Percentiles rank a stretch among this genome's conserved stretches.
Conservation (phyloP, 164 flowering plant species). For the Magnolia changhungtana region DNA sequence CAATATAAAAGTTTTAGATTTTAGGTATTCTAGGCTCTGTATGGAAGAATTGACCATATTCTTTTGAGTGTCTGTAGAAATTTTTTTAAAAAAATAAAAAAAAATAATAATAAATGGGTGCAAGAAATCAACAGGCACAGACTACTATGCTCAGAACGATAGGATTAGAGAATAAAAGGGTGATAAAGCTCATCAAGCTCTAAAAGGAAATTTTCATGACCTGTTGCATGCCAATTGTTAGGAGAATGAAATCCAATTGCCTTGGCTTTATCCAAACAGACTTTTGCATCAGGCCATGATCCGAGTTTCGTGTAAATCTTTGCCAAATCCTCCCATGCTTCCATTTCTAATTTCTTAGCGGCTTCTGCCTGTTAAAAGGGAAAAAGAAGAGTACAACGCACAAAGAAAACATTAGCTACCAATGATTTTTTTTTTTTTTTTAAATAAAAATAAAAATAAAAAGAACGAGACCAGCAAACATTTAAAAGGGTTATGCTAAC, state of each 20-base stretch:
- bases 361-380: conserved; percentile 33
- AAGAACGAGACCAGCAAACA: neutral
- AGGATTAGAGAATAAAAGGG: neutral
- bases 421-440: too few relatives aligned
- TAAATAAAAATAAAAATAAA: neutral
- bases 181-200: neutral
- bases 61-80: too few relatives aligned
- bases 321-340: conserved; percentile 85
- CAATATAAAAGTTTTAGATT: too few relatives aligned
- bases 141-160: neutral
- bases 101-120: too few relatives aligned
- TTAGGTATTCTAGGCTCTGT: too few relatives aligned
- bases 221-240: conserved; percentile 74
- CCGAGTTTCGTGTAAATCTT: conserved; percentile 53
- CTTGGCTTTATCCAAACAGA: conserved; percentile 71
- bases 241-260: conserved; percentile 49
- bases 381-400: neutral
- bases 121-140: neutral
- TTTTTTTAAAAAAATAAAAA: too few relatives aligned
- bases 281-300: conserved; percentile 62
- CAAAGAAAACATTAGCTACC: neutral
- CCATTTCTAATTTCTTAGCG: conserved; percentile 50
- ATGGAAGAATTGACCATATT: too few relatives aligned
- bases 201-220: conserved; percentile 27
- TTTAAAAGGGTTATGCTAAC: neutral